A percentile compares a stretch with the other conserved stretches of the same genome.
These are phyloP conservation scores for Selaginella moellendorffii DNA, from an alignment of 75 land plant genomes.

Conservation along the genomic window DNA sequence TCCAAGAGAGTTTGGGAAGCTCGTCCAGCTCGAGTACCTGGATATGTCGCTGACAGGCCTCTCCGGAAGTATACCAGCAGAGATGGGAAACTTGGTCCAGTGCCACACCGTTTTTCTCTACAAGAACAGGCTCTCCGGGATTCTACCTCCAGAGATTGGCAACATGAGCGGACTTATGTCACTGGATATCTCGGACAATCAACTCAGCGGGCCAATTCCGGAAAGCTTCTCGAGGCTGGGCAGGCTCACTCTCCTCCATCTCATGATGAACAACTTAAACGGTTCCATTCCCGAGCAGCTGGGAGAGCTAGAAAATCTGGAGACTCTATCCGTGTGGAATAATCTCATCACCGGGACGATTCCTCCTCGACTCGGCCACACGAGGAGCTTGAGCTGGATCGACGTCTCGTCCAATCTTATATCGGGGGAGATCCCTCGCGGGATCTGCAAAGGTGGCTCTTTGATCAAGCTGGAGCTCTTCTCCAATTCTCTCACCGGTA, in stretches of 20 bases:
- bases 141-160: slow-evolving; percentile 31
- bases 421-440: slow-evolving; percentile 36
- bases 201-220: neutral
- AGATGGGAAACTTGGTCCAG: slow-evolving; percentile 33
- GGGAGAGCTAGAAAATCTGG: slow-evolving; percentile 33
- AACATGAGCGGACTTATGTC: slow-evolving; percentile 8
- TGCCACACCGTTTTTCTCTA: slow-evolving; percentile 42
- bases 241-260: slow-evolving; percentile 41
- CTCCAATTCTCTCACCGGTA: slow-evolving; percentile 39
- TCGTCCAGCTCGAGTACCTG: slow-evolving; percentile 38
- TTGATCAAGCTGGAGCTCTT: slow-evolving; percentile 44
- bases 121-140: slow-evolving; percentile 44
- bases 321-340: slow-evolving; percentile 45
- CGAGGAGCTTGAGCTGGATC: slow-evolving; percentile 32
- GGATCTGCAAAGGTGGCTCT: slow-evolving; percentile 33
- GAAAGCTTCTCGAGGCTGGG: slow-evolving; percentile 30
- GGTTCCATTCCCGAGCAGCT: slow-evolving; percentile 40
- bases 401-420: slow-evolving; percentile 57
- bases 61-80: slow-evolving; percentile 39
- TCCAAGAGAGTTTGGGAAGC: slow-evolving; percentile 29
- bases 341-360: slow-evolving; percentile 44
- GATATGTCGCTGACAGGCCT: slow-evolving; percentile 39
- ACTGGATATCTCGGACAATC: slow-evolving; percentile 10
- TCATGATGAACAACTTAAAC: slow-evolving; percentile 37
- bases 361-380: slow-evolving; percentile 31